A percentile compares a stretch with the other conserved stretches of the same genome.
Evolutionary conservation across 176 grass and related monocot species (phyloP).

Genomic region (Hordeum marinum): DNA sequence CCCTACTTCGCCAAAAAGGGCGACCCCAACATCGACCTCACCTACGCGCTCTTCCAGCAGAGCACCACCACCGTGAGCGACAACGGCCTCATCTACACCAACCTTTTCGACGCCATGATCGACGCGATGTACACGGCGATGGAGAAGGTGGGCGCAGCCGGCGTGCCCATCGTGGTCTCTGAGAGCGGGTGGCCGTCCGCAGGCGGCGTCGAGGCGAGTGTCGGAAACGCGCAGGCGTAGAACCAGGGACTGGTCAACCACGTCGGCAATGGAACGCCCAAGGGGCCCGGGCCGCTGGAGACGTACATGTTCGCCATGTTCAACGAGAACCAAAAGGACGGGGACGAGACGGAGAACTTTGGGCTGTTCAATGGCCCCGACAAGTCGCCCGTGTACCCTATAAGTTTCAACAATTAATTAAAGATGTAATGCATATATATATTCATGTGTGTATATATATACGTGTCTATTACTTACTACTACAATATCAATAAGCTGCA

Average conservation of each 20-base stretch:
- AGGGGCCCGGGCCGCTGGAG: conserved; percentile 47
- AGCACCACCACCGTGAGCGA: neutral
- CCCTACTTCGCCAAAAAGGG: conserved; percentile 25
- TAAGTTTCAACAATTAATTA: neutral
- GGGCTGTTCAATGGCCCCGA: conserved; percentile 43
- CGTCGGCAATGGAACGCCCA: conserved; percentile 54
- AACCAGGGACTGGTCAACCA: conserved; percentile 67
- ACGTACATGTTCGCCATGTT: conserved; percentile 95
- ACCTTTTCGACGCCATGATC: conserved; percentile 55
- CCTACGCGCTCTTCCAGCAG: conserved; percentile 23
- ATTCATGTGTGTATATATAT: too few relatives aligned
- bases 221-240: conserved; percentile 68
- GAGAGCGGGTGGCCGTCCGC: conserved; percentile 92
- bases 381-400: neutral
- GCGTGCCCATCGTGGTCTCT: conserved; percentile 60
- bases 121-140: conserved; percentile 42
- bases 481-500: too few relatives aligned
- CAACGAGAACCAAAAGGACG: conserved; percentile 87
- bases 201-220: conserved; percentile 45
- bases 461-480: too few relatives aligned
- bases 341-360: conserved; percentile 74
- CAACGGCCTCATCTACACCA: conserved; percentile 32
- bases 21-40: neutral
- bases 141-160: conserved; percentile 53
- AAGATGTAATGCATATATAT: too few relatives aligned